phyloP scores from a whole-genome alignment of 805 yeast species.

The Cyberlindnera misumaiensis region DNA sequence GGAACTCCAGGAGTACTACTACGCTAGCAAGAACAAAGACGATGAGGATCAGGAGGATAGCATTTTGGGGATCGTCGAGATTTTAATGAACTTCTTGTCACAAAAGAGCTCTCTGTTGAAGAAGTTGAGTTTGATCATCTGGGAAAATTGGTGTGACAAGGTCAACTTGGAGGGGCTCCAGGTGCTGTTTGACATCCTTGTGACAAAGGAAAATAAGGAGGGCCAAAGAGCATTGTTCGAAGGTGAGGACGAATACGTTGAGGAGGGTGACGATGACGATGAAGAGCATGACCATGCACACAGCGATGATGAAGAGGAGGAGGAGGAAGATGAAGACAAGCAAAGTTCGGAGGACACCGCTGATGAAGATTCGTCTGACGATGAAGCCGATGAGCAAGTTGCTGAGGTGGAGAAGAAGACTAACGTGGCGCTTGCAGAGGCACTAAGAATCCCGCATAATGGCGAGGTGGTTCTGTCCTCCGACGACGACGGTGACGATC shows the following conservation, averaged over 20 bases:
- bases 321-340: slow-evolving; percentile 27
- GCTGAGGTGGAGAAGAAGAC: slow-evolving; percentile 47
- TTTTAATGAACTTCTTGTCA: slow-evolving; percentile 48
- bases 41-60: slow-evolving; percentile 36
- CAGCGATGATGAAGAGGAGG: slow-evolving; percentile 27
- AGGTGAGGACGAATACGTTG: slow-evolving; percentile 44
- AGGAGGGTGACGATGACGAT: slow-evolving; percentile 40
- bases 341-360: slow-evolving; percentile 2
- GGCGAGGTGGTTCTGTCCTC: slow-evolving; percentile 33
- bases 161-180: slow-evolving; percentile 39
- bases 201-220: slow-evolving; percentile 68
- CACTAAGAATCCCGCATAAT: slow-evolving; percentile 55
- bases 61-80: slow-evolving; percentile 49
- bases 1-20: slow-evolving; percentile 62
- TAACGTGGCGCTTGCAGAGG: slow-evolving; percentile 60
- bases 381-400: slow-evolving; percentile 13
- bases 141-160: slow-evolving; percentile 48
- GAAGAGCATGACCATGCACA: slow-evolving; percentile 31
- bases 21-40: slow-evolving; percentile 33
- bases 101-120: slow-evolving; percentile 53
- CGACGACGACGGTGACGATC: slow-evolving; percentile 47
- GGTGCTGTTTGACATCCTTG: slow-evolving; percentile 46
- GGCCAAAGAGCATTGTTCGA: slow-evolving; percentile 78
- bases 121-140: slow-evolving; percentile 46
- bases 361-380: slow-evolving; percentile 30